These are phyloP conservation scores for Keqinozyma sinolaborantium DNA, from an alignment of 1,139 yeast species.

Conservation along the genomic window DNA sequence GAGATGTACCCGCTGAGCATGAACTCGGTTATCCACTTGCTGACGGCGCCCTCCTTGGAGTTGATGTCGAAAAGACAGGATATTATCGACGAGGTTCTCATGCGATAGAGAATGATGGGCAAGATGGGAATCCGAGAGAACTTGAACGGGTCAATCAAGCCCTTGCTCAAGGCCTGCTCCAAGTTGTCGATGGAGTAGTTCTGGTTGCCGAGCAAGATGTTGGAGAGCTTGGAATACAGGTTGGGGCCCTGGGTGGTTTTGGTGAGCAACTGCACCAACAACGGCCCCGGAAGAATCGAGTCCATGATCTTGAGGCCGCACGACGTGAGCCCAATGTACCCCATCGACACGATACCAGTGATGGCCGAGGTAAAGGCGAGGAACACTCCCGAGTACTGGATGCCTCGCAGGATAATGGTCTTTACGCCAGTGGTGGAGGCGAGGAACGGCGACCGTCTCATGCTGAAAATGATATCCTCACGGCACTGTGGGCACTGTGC, in stretches of 20 bases:
- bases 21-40: constrained; percentile 29
- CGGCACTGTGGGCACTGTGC: constrained; percentile 47
- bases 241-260: constrained; percentile 7
- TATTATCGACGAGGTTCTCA: constrained; percentile 35
- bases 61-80: constrained; percentile 20
- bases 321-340: constrained; percentile 39
- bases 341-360: constrained; percentile 41
- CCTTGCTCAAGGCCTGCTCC: constrained; percentile 32
- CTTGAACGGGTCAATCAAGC: constrained; percentile 37
- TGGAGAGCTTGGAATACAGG: constrained; percentile 11
- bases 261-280: constrained; percentile 29
- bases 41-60: constrained; percentile 8
- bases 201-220: constrained; percentile 15
- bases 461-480: constrained; percentile 30
- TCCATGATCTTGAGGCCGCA: constrained; percentile 41
- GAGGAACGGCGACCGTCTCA: constrained; percentile 28
- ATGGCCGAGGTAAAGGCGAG: constrained; percentile 39
- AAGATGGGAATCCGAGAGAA: constrained; percentile 38
- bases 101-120: constrained; percentile 37
- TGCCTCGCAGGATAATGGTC: constrained; percentile 16
- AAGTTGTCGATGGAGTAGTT: constrained; percentile 24
- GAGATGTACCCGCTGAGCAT: constrained; percentile 37
- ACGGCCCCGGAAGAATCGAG: constrained; percentile 31
- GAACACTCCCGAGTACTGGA: constrained; percentile 31
- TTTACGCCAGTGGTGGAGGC: constrained; percentile 18